Evolutionary conservation across 169 alveolate genomes (phyloP).

Genomic region (Plasmodium gallinaceum): DNA sequence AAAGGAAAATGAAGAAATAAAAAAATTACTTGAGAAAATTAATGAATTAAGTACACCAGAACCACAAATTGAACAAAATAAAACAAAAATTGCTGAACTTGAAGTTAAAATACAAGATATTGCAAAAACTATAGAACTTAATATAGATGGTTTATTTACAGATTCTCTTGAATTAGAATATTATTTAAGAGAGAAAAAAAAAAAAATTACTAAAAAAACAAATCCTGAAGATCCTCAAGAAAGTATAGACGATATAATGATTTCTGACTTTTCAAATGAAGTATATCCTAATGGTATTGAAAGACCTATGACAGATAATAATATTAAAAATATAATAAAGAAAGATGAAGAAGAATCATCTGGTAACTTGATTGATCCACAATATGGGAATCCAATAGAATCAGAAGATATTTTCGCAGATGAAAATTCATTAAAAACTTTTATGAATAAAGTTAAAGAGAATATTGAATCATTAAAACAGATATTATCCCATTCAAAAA

Average conservation of each 20-base stretch:
- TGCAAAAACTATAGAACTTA: conserved; percentile 39
- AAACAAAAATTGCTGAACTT: conserved; percentile 8
- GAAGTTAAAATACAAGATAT: conserved; percentile 11
- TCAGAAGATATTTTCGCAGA: neutral
- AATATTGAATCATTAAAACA: conserved; percentile 7
- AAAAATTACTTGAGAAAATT: conserved; percentile 10
- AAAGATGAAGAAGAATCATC: neutral
- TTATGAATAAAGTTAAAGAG: conserved; percentile 7
- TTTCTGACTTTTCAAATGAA: neutral
- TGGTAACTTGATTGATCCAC: conserved; percentile 25
- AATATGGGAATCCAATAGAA: neutral
- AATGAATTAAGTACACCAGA: neutral
- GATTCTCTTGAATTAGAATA: conserved; percentile 47
- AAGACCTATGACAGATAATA: conserved; percentile 9
- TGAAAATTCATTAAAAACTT: neutral
- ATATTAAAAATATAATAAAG: neutral
- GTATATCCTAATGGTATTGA: conserved; percentile 39
- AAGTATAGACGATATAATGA: neutral
- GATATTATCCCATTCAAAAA: neutral
- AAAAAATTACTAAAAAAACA: neutral
- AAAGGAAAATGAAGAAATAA: conserved; percentile 25
- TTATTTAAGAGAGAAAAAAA: conserved; percentile 49
- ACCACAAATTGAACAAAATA: neutral
- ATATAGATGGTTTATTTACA: conserved; percentile 28
- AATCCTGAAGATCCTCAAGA: neutral